These are phyloP conservation scores for Abrus pulchellus DNA, from an alignment of 306 rosid species.

Conservation along the genomic window DNA sequence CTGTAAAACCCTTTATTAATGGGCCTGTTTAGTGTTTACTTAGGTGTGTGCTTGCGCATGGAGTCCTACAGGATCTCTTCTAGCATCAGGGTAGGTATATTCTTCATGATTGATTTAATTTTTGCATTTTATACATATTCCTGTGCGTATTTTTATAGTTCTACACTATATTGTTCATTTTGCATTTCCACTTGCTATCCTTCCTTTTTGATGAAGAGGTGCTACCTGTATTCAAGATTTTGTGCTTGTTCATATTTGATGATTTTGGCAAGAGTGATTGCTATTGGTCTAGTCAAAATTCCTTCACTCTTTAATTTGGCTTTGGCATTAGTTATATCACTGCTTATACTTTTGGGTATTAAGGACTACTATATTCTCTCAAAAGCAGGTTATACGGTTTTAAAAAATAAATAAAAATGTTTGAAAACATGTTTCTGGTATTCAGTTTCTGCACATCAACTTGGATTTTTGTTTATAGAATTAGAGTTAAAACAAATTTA, in stretches of 20 bases:
- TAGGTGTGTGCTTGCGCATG: slow-evolving; percentile 99
- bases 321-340: background rate
- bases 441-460: slow-evolving; percentile 4
- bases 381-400: background rate
- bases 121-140: slow-evolving; percentile 31
- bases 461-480: too few species aligned
- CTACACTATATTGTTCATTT: slow-evolving; percentile 20
- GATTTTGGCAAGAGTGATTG: slow-evolving; percentile 17
- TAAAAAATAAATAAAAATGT: background rate
- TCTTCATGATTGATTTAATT: slow-evolving; percentile 37
- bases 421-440: background rate
- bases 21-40: slow-evolving; percentile 46
- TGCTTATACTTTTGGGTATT: slow-evolving; percentile 33
- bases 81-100: slow-evolving; percentile 87
- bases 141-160: slow-evolving; percentile 3
- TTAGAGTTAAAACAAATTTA: background rate
- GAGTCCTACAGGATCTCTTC: slow-evolving; percentile 95
- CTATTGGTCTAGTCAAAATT: slow-evolving; percentile 22
- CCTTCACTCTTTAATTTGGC: background rate
- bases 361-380: slow-evolving; percentile 1
- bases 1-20: slow-evolving; percentile 33
- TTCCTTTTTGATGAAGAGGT: slow-evolving; percentile 4
- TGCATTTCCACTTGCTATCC: slow-evolving; percentile 17
- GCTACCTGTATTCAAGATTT: slow-evolving; percentile 1
- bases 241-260: slow-evolving; percentile 23